Evolutionary conservation across 106 monocot species (phyloP).

Genomic region (Xerophyta viscosa): DNA sequence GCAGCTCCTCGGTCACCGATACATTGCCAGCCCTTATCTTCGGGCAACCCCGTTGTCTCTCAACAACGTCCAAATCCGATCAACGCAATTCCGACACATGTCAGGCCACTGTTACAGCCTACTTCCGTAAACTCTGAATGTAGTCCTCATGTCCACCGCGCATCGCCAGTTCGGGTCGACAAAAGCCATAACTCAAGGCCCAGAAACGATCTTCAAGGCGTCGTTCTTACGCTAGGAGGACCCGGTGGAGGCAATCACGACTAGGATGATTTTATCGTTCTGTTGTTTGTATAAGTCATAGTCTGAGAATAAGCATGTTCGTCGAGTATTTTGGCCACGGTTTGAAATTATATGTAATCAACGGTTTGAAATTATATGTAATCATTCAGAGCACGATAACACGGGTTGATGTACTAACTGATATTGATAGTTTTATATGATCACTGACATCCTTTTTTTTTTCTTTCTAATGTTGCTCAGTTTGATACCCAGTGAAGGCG

Average conservation of each 20-base stretch:
- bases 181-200: constrained; percentile 35
- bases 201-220: constrained; percentile 58
- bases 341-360: too few relatives aligned
- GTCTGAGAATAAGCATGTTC: too few relatives aligned
- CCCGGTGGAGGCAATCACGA: constrained; percentile 29
- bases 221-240: constrained; percentile 75
- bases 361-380: too few relatives aligned
- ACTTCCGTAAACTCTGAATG: constrained; percentile 26
- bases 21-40: constrained; percentile 15
- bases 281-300: too few relatives aligned
- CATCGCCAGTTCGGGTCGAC: constrained; percentile 12
- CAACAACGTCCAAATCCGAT: constrained; percentile 14
- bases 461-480: too few relatives aligned
- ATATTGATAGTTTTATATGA: too few relatives aligned
- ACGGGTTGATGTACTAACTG: too few relatives aligned
- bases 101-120: constrained; percentile 23
- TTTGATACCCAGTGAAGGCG: too few relatives aligned
- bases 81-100: constrained; percentile 30
- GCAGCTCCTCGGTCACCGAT: constrained; percentile 25
- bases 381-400: too few relatives aligned
- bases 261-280: too few relatives aligned
- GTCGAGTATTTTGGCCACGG: too few relatives aligned
- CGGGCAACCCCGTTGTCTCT: constrained; percentile 7
- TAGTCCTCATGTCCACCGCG: constrained; percentile 9
- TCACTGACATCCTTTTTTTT: too few relatives aligned